Base-by-base conservation (phyloP, 148 eudicot species). In the Rhododendron simsii region DNA sequence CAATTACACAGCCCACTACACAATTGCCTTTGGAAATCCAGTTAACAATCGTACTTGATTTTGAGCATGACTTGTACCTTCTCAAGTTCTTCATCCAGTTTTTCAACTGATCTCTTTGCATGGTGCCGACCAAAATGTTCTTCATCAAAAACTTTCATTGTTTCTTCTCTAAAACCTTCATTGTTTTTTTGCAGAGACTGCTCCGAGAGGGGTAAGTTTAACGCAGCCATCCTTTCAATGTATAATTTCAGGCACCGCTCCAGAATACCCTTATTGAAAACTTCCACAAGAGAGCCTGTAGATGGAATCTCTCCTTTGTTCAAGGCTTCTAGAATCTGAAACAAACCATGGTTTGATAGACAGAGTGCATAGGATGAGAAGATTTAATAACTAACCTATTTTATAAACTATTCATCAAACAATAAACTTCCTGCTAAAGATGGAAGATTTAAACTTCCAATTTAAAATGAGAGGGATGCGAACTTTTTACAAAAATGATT, bases 251-350 rank as follows among this genome's bases (percentile, higher is more conserved):
- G 67, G 88, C 99, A 97, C 84, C 96, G 89, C 84, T 94, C 99
- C 7, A 97, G 90, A 87, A 97, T 93, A 76, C 90, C 94, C 93
- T 97, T 97, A 67, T 97, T 97, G 89, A 97, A 97, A 88, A 97
- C 92, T 88, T 97, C 99, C 86, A 97, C 99, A 57, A 97, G 96
- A 75, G 99, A 97, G 78, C 98, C 99, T 23, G 99, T 93, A 20
- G 99, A 92, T 59, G 99, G 99, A 83, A 97, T 97, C 89, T 97
- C 99, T 86, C 99, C 99, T 92, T 97, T 95, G 86, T 97, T 97
- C 89, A 97, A 90, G 87, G 99, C 99, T 87, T 95, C 99, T 87
- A 97, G 93, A 81, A 97, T 97, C 99, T 97, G 91, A 86, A 86
- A 63, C 26, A 63, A 21, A 63, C 28, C 69, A 63, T 8, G 69